Evolutionary conservation across 2,329 filamentous ascomycete genomes (phyloP).

Genomic region (Curvularia lunata): DNA sequence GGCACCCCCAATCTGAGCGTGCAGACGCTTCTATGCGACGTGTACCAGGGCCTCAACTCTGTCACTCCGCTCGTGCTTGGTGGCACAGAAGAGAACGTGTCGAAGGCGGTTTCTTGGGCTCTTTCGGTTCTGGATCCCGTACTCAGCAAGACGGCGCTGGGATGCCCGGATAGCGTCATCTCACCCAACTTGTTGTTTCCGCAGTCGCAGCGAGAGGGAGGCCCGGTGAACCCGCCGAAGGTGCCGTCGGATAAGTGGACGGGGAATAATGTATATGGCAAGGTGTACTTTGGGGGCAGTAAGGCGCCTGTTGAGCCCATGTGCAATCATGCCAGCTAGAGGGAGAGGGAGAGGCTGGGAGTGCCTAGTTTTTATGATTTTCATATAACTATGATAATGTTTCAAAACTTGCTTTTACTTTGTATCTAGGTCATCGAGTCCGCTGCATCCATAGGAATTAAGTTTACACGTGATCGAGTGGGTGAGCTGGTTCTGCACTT

Average conservation of each 20-base stretch:
- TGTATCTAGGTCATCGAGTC: too few species aligned
- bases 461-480: neutral
- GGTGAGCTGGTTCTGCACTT: too few species aligned
- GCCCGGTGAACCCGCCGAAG: conserved; percentile 36
- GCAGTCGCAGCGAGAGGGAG: conserved; percentile 34
- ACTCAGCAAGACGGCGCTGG: conserved; percentile 39
- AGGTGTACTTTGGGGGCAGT: conserved; percentile 38
- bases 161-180: conserved; percentile 39
- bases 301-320: conserved; percentile 31
- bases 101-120: conserved; percentile 37
- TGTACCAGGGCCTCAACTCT: conserved; percentile 47
- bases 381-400: neutral
- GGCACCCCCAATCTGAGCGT: conserved; percentile 42
- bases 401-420: neutral
- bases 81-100: conserved; percentile 29
- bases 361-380: neutral
- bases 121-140: conserved; percentile 39
- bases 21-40: conserved; percentile 42
- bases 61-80: conserved; percentile 43
- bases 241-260: conserved; percentile 31
- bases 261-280: conserved; percentile 48
- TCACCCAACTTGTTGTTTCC: conserved; percentile 42
- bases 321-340: conserved; percentile 8
- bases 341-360: neutral
- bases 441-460: neutral